A percentile compares a stretch with the other conserved stretches of the same genome.
These are phyloP conservation scores for Breynia disticha DNA, from an alignment of 441 rosid genomes.

Conservation along the genomic window DNA sequence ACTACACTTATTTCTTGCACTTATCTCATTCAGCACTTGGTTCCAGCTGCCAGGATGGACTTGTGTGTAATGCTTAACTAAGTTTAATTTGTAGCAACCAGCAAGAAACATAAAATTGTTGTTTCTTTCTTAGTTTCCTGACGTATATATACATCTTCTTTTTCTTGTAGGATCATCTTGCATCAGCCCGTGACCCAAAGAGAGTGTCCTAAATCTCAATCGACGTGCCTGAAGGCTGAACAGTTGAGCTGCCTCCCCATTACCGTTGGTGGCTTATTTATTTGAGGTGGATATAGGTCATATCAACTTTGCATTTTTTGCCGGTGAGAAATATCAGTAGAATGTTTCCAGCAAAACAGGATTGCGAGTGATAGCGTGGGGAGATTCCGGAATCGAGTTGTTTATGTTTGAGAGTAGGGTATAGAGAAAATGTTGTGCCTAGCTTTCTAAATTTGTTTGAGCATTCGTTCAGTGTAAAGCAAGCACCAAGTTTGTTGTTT, in stretches of 20 bases:
- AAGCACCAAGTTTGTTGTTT: constrained; percentile 6
- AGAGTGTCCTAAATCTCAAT: constrained; percentile 35
- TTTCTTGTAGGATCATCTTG: constrained; percentile 71
- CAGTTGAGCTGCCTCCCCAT: constrained; percentile 5
- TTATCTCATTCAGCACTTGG: neutral
- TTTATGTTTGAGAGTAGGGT: constrained; percentile 21
- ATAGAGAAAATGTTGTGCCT: constrained; percentile 13
- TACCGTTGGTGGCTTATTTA: constrained; percentile 6
- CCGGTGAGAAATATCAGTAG: constrained; percentile 16
- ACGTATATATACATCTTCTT: constrained; percentile 11
- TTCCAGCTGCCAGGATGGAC: too few relatives aligned
- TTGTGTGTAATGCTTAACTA: too few relatives aligned
- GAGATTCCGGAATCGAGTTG: constrained; percentile 13
- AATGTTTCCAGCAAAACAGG: constrained; percentile 11
- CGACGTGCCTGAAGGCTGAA: neutral
- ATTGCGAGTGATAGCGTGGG: constrained; percentile 10
- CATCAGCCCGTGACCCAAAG: constrained; percentile 71
- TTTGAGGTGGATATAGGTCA: constrained; percentile 10
- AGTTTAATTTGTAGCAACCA: too few relatives aligned
- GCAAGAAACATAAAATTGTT: too few relatives aligned
- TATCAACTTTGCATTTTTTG: constrained; percentile 17
- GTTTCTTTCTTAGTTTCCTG: neutral
- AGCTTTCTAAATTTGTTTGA: constrained; percentile 5
- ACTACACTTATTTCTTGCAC: constrained; percentile 7
- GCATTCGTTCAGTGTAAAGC: neutral